phyloP scores from a whole-genome alignment of 2,329 filamentous ascomycete species.

The Ambrosiella xylebori region DNA sequence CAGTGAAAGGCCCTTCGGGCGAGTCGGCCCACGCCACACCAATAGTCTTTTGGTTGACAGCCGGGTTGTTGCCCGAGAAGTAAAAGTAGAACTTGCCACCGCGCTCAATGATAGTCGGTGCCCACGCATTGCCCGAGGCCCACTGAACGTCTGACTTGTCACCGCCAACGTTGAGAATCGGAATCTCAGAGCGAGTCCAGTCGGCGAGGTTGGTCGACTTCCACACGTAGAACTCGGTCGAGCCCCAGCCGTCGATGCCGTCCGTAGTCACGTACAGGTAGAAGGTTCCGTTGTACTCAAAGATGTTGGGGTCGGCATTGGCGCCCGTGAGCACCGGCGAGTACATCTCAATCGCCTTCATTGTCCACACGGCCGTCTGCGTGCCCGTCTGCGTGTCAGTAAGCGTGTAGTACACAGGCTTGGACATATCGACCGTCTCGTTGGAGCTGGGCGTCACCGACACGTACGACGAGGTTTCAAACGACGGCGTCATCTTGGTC shows the following conservation, averaged over 20 bases:
- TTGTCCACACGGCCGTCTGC: constrained; percentile 2
- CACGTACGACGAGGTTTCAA: constrained; percentile 14
- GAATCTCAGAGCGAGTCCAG: constrained; percentile 25
- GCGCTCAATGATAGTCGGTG: constrained; percentile 42
- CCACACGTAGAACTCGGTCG: constrained; percentile 31
- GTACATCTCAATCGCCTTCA: constrained; percentile 12
- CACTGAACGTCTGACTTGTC: constrained; percentile 37
- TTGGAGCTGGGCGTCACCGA: constrained; percentile 14
- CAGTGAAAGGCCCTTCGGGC: constrained; percentile 42
- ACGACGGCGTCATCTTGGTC: constrained; percentile 14
- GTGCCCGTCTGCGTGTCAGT: constrained; percentile 3
- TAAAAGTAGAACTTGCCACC: constrained; percentile 48
- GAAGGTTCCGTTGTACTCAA: constrained; percentile 25
- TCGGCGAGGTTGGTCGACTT: constrained; percentile 25
- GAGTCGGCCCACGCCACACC: constrained; percentile 40
- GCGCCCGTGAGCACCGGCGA: constrained; percentile 24
- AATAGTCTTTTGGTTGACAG: constrained; percentile 39
- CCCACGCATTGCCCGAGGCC: constrained; percentile 51
- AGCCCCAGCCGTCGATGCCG: constrained; percentile 27
- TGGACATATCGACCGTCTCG: constrained; percentile 13
- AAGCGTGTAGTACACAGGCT: constrained; percentile 14
- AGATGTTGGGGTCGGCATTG: constrained; percentile 31
- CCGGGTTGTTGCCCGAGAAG: constrained; percentile 37
- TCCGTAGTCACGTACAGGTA: constrained; percentile 33
- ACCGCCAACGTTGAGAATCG: constrained; percentile 29